phyloP scores from a whole-genome alignment of 768 basidiomycete species.

The Chlorophyllum brunneum region DNA sequence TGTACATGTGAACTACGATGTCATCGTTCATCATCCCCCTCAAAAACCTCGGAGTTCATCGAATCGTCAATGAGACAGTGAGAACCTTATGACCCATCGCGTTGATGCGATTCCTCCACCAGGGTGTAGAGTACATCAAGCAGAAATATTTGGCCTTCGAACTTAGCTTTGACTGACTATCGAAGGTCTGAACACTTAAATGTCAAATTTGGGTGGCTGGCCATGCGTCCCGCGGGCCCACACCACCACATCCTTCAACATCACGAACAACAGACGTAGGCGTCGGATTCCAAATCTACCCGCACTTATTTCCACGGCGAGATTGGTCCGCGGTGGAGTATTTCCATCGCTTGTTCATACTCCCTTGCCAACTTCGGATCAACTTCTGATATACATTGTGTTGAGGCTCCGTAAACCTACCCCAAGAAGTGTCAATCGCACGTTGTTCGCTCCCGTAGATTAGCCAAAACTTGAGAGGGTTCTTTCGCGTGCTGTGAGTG shows the following conservation, averaged over 20 bases:
- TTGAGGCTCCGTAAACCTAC: neutral
- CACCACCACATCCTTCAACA: too few species aligned
- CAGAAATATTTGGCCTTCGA: too few species aligned
- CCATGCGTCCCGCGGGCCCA: too few species aligned
- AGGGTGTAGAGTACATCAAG: neutral
- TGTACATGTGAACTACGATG: too few species aligned
- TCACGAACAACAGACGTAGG: too few species aligned
- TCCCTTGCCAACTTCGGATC: slow-evolving; percentile 8
- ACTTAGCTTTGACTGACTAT: too few species aligned
- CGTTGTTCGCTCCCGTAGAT: too few species aligned
- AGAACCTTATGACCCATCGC: neutral
- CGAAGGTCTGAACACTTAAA: too few species aligned
- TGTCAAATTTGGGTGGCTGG: too few species aligned
- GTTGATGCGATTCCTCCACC: neutral
- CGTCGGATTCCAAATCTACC: too few species aligned
- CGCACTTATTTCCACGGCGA: neutral
- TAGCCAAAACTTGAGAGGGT: too few species aligned
- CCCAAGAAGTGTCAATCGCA: neutral
- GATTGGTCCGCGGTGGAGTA: neutral
- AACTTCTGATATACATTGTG: neutral
- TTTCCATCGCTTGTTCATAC: neutral
- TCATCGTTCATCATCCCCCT: neutral
- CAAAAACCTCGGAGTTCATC: neutral
- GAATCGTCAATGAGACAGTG: neutral
- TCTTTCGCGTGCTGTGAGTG: too few species aligned